Evolutionary conservation across 805 yeast species (phyloP), one percentile per base, ranked within the genome.

Genomic region (Kodamaea sagamina): DNA sequence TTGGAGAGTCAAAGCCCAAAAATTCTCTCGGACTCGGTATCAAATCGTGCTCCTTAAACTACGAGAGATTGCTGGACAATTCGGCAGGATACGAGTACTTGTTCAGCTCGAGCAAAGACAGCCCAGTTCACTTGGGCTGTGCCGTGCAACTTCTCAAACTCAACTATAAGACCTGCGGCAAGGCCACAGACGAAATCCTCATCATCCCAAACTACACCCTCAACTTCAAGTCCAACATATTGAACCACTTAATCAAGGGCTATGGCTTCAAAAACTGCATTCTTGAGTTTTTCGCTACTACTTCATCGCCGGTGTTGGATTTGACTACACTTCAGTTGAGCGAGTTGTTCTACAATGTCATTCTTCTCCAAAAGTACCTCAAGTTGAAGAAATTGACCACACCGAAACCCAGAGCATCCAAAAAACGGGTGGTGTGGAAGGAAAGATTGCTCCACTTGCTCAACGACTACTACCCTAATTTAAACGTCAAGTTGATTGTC

Each of bases 61-160:
- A 50, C 31, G 47, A 49, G 35, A 50, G 57, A 42, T 32, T 66
- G 27, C 36, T 48, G 13, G 29, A 53, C 21, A 44, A 52, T 41
- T 46, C 71, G 8, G 73, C 75, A 3, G 76, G 75, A 0, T 71
- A 62, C 47, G 68, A 67, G 31, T 63, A 63, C 4, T 52, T 68
- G 12, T 71, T 71, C 49, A 58, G 64, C 38, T 51, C 64, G 2
- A 31, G 43, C 1, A 34, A 42, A 3, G 72, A 68, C 41, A 42
- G 41, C 6, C 75, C 75, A 2, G 47, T 68, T 16, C 69, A 70
- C 34, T 46, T 62, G 25, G 58, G 67, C 7, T 46, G 54, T 6
- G 61, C 73, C 0, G 41, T 67, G 1, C 73, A 66, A 55, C 48
- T 65, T 9, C 46, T 71, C 13, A 57, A 55, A 17, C 44, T 66